Evolutionary conservation across 2,329 filamentous ascomycete genomes (phyloP), one percentile per base, ranked within the genome.

Genomic region (Thelonectria olida): DNA sequence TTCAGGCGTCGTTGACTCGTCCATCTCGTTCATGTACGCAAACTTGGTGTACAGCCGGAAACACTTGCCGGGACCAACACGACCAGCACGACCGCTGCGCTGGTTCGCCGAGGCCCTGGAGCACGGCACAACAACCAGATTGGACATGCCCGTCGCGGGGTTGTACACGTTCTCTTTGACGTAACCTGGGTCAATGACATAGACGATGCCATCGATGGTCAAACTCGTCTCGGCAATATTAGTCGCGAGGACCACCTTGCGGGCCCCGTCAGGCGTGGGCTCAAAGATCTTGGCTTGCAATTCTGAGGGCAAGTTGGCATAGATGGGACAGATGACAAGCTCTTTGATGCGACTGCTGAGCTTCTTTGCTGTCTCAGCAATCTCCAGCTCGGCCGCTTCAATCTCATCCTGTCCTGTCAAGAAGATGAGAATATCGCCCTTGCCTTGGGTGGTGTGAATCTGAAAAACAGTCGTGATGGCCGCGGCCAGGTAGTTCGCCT

Each of bases 171-270:
- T 97, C 74, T 98, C 93, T 76, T 99, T 99, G 64, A 96, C 93
- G 66, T 96, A 97, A 1, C 96, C 96, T 0, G 92, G 92, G 69
- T 99, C 96, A 61, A 98, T 97, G 34, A 98, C 96, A 74, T 96
- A 97, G 8, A 95, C 91, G 61, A 98, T 97, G 15, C 94, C 95
- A 74, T 98, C 94, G 59, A 99, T 97, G 0, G 96, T 99, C 72
- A 99, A 80, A 81, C 89, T 93, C 0, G 96, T 99, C 76, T 99
- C 96, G 2, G 96, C 96, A 76, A 99, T 98, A 74, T 99, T 99
- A 2, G 96, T 98, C 0, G 95, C 93, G 36, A 98, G 80, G 0
- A 99, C 93, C 0, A 98, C 93, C 74, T 98, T 99, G 25, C 96
- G 87, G 0, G 92, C 90, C 17, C 90, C 90, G 0, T 90, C 87